Percentiles rank a stretch among this genome's conserved stretches.
phyloP scores from a whole-genome alignment of 176 grass and related monocot genomes.

The Miscanthus lutarioriparius region DNA sequence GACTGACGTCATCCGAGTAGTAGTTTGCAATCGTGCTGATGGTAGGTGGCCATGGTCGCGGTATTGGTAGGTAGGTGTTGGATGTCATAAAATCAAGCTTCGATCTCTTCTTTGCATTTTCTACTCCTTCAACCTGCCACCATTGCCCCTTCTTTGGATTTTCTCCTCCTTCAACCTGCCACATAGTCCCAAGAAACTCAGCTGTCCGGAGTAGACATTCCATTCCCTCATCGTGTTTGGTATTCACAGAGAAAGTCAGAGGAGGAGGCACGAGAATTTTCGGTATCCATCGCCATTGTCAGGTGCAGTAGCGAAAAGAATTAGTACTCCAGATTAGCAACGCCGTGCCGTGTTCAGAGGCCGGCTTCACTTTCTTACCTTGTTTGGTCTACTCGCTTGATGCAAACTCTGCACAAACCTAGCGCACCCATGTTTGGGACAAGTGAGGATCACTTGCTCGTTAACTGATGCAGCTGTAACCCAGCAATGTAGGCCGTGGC shows the following conservation, averaged over 20 bases:
- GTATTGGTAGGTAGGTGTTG: not conserved
- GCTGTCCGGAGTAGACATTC: not conserved
- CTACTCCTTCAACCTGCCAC: too few relatives aligned
- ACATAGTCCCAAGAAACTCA: too few relatives aligned
- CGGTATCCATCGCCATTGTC: not conserved
- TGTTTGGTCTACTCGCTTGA: not conserved
- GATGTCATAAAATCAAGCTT: not conserved
- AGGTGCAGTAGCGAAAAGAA: not conserved
- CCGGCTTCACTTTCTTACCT: not conserved
- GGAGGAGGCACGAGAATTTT: not conserved
- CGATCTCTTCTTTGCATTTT: slow-evolving; percentile 8
- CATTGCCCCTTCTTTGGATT: too few relatives aligned
- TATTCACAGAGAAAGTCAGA: not conserved
- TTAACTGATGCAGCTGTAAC: not conserved
- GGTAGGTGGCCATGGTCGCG: not conserved
- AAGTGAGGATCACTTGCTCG: not conserved
- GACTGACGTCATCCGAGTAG: not conserved
- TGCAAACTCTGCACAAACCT: not conserved
- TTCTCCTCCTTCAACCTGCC: too few relatives aligned
- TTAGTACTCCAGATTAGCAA: not conserved
- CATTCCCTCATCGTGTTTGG: not conserved
- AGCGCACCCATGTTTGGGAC: not conserved
- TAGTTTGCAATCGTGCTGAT: not conserved
- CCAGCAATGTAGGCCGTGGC: not conserved
- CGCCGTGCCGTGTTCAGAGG: not conserved